Conservation (phyloP, 768 basidiomycete species). For the Macrolepiota albuminosa region DNA sequence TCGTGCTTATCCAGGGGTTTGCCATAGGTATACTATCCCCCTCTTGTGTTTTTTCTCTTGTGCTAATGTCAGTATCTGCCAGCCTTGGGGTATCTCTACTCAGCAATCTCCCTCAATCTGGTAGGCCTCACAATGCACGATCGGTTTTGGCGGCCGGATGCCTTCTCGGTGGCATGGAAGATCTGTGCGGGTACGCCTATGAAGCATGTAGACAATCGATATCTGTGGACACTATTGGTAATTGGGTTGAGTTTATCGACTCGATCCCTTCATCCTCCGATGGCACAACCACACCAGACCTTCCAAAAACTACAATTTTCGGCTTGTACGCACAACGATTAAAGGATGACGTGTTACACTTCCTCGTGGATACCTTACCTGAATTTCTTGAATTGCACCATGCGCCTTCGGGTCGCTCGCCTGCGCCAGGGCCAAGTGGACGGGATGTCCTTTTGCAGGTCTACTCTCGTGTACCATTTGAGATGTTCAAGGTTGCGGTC, state of each 20-base stretch:
- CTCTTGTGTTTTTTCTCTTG: slow-evolving; percentile 4
- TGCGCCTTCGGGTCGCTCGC: slow-evolving; percentile 31
- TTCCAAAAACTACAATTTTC: slow-evolving; percentile 56
- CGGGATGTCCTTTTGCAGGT: slow-evolving; percentile 70
- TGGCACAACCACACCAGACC: slow-evolving; percentile 45
- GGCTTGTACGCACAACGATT: slow-evolving; percentile 74
- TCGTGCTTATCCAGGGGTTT: slow-evolving; percentile 48
- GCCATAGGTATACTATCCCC: slow-evolving; percentile 52
- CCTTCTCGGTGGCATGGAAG: slow-evolving; percentile 83
- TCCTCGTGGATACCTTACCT: slow-evolving; percentile 72
- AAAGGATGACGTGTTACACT: slow-evolving; percentile 74
- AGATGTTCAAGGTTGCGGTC: slow-evolving; percentile 79
- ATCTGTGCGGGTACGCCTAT: slow-evolving; percentile 77
- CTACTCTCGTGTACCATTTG: slow-evolving; percentile 80
- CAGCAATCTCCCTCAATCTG: slow-evolving; percentile 60
- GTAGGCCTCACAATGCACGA: slow-evolving; percentile 77
- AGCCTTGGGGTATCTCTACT: slow-evolving; percentile 83
- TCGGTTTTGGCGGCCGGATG: slow-evolving; percentile 82
- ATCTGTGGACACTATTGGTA: slow-evolving; percentile 64
- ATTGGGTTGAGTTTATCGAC: slow-evolving; percentile 78
- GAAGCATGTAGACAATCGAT: slow-evolving; percentile 73
- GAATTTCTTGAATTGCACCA: slow-evolving; percentile 52
- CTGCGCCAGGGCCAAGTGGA: slow-evolving; percentile 40
- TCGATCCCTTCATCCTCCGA: slow-evolving; percentile 45
- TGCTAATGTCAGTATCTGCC: slow-evolving; percentile 15